Evolutionary conservation across 768 basidiomycete species (phyloP), one percentile per base, ranked within the genome.

Genomic region (Megacollybia marginata): DNA sequence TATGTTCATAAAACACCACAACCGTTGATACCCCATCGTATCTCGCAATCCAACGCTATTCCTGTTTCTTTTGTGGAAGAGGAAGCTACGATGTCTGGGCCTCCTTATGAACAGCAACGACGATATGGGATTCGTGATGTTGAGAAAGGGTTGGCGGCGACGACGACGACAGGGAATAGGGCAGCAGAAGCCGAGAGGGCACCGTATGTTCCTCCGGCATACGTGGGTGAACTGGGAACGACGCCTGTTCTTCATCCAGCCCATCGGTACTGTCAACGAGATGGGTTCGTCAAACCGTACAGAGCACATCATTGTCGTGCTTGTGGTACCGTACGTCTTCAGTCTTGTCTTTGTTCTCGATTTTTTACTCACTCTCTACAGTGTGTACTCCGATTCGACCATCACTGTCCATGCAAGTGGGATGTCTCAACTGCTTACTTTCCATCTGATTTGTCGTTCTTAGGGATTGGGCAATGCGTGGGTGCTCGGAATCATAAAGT

Each of bases 401-500:
- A 93, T 65, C 91, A 93, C 59, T 93, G 90, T 66, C 90, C 90
- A 46, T 92, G 88, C 88, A 62, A 55, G 83, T 69, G n/a, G n/a
- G n/a, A n/a, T 6, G 16, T 20, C 40, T 35, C 23, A 49, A 48
- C 38, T 12, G 44, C 49, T 2, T 15, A 16, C 47, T 42, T 23
- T 11, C 38, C 23, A 46, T 19, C 9, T 9, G 50, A 48, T 19
- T n/a, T n/a, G n/a, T n/a, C n/a, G 32, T 19, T 11, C 9, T 44
- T 57, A 81, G 88, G 92, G 93, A 84, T 97, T 47, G 93, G 93
- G 10, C 89, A 92, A 59, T 97, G 93, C 55, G 90, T 96, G 16
- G 93, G 93, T 10, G 93, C 92, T 46, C 78, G 80, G 35, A 97
- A 97, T 61, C 88, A 94, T 56, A 92, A 92, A 67, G 89, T 86